Conservation (phyloP, 2,329 filamentous ascomycete genomes). For the Monilinia fructigena region DNA sequence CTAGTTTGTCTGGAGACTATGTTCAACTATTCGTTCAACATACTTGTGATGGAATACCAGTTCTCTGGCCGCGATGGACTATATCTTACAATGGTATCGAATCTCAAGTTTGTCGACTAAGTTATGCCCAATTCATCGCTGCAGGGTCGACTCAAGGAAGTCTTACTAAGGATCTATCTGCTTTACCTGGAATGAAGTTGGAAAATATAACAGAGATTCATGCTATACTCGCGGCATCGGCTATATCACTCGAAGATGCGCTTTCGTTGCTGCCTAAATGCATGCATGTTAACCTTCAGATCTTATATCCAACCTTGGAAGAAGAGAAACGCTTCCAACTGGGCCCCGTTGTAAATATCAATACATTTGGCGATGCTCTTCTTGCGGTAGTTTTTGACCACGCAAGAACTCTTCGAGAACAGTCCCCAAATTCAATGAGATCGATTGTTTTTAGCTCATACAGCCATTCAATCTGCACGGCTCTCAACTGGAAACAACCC, state of each 20-base stretch:
- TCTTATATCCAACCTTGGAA: slow-evolving; percentile 75
- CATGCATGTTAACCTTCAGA: slow-evolving; percentile 88
- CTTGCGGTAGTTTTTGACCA: slow-evolving; percentile 88
- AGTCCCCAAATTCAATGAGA: slow-evolving; percentile 69
- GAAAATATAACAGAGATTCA: slow-evolving; percentile 66
- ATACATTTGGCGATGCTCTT: slow-evolving; percentile 79
- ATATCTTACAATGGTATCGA: slow-evolving; percentile 74
- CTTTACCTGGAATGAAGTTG: slow-evolving; percentile 48
- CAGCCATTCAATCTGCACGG: slow-evolving; percentile 85
- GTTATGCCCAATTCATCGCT: slow-evolving; percentile 66
- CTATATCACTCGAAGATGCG: slow-evolving; percentile 76
- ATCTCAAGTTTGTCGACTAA: slow-evolving; percentile 77
- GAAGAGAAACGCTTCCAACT: slow-evolving; percentile 71
- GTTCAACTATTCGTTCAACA: slow-evolving; percentile 88
- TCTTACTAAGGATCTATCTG: slow-evolving; percentile 44
- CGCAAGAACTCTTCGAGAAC: slow-evolving; percentile 65
- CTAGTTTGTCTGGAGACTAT: slow-evolving; percentile 94
- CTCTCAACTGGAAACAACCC: slow-evolving; percentile 98
- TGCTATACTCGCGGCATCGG: slow-evolving; percentile 69
- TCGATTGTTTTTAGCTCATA: slow-evolving; percentile 95
- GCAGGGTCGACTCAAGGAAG: slow-evolving; percentile 39
- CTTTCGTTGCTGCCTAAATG: slow-evolving; percentile 71
- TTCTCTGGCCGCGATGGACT: slow-evolving; percentile 84
- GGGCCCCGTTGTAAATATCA: slow-evolving; percentile 77
- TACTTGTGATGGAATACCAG: slow-evolving; percentile 81